These are phyloP conservation scores for Fistulifera pelliculosa DNA, from an alignment of 108 stramenopile species.

Conservation along the genomic window DNA sequence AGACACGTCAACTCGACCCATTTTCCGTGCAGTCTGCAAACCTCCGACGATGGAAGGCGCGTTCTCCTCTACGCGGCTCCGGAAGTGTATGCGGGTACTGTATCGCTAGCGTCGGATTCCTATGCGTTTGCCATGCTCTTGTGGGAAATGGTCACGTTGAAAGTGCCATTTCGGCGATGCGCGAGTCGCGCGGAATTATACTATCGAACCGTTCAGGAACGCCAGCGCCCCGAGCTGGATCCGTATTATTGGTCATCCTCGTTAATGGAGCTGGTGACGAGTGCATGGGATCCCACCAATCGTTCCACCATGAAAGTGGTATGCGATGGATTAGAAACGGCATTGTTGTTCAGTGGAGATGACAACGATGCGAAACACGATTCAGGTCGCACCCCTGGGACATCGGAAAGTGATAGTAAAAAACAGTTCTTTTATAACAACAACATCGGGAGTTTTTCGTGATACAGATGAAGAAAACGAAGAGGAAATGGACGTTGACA, in stretches of 20 bases:
- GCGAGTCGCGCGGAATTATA: conserved; percentile 3
- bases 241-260: not conserved
- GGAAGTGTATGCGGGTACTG: conserved; percentile 21
- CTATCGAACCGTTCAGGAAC: not conserved
- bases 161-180: conserved; percentile 22
- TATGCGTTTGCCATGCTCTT: conserved; percentile 64
- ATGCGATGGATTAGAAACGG: conserved; percentile 3
- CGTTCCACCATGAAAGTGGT: conserved; percentile 9
- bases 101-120: conserved; percentile 40
- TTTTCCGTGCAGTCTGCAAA: not conserved
- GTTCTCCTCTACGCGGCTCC: conserved; percentile 43
- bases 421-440: too few relatives aligned
- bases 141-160: conserved; percentile 58
- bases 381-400: too few relatives aligned
- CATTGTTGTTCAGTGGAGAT: not conserved
- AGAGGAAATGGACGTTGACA: not conserved
- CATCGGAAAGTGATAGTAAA: too few relatives aligned
- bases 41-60: conserved; percentile 15
- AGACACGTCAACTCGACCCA: conserved; percentile 13
- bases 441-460: too few relatives aligned
- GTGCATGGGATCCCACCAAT: conserved; percentile 6
- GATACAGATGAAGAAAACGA: conserved; percentile 3
- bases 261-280: not conserved
- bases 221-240: conserved; percentile 6
- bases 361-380: not conserved